Conservation (phyloP, 2,329 filamentous ascomycete species). For the Fusarium subglutinans region DNA sequence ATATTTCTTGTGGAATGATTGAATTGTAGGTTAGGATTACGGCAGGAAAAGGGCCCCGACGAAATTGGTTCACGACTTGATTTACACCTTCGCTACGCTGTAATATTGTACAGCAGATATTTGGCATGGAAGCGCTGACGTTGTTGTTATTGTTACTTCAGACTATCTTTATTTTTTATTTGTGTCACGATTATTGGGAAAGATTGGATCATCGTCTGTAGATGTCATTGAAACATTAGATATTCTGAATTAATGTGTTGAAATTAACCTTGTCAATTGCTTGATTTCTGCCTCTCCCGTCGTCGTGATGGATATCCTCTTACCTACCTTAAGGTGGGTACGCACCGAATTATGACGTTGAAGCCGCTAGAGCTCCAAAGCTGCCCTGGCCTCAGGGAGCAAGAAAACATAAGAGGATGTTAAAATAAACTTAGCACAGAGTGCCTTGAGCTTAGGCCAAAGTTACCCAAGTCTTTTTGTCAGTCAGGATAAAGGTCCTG, state of each 20-base stretch:
- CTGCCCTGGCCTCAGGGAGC: background rate
- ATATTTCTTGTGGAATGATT: background rate
- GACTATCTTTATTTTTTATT: slow-evolving; percentile 3
- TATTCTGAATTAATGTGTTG: background rate
- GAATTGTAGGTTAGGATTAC: background rate
- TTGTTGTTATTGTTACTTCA: slow-evolving; percentile 3
- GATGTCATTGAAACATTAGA: background rate
- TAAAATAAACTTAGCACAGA: no score
- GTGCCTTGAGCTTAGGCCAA: no score
- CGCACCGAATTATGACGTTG: slow-evolving; percentile 39
- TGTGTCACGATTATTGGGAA: slow-evolving; percentile 31
- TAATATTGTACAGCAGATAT: slow-evolving; percentile 7
- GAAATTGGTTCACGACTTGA: slow-evolving; percentile 22
- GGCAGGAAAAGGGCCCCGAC: slow-evolving; percentile 2
- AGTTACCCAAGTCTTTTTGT: no score
- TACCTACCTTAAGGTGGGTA: background rate
- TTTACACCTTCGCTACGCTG: slow-evolving; percentile 29
- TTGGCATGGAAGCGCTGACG: slow-evolving; percentile 27
- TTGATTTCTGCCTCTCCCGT: background rate
- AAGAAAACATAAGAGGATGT: no score
- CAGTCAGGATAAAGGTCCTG: no score
- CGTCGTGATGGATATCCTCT: background rate
- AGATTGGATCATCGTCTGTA: slow-evolving; percentile 13
- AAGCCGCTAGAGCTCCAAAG: slow-evolving; percentile 25
- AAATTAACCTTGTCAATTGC: background rate